Evolutionary conservation across 1,284 basidiomycete species (phyloP), one percentile per base, ranked within the genome.

Genomic region (Ganoderma lucidum): DNA sequence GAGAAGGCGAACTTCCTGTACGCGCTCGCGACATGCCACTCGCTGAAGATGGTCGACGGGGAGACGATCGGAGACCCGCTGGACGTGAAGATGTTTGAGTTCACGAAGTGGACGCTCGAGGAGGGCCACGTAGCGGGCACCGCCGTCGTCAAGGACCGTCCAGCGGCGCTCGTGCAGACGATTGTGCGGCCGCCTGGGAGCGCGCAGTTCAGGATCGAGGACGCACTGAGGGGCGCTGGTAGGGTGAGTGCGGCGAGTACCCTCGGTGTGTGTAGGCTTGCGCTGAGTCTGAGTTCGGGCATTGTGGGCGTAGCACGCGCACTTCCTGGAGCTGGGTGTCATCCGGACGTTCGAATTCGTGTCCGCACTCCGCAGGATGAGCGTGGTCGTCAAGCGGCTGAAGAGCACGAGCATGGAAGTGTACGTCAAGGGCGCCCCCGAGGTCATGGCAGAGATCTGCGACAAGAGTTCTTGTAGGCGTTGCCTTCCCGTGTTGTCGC

Each of bases 361-460:
- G 3, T 98, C 97, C 1, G 85, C 94, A 6, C 86, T 99, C 28
- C 89, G 98, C 44, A 85, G 98, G 64, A 99, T 99, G 98, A 98
- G 96, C 72, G 98, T 99, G 37, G 90, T 99, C 67, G 97, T 99
- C 76, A 99, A 99, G 81, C 88, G 95, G 64, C 88, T 99, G 68
- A 98, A 95, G 81, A 97, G 96, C 72, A 90, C 83, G 59, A 96
- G 94, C 78, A 99, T 99, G 95, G 97, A 99, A 79, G 88, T 99
- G 9, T 99, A 98, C 79, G 97, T 97, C 78, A 99, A 99, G 80
- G 98, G 98, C 30, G 98, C 98, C 1, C 98, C 98, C 0, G 98
- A 99, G 80, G 95, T 98, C 66, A 99, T 99, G 96, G 81, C 84
- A 2, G 97, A 98, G 60, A 99, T 99, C 69, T 99, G 97, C 79